Conservation (phyloP, 129 eudicot species). For the Tagetes erecta region DNA sequence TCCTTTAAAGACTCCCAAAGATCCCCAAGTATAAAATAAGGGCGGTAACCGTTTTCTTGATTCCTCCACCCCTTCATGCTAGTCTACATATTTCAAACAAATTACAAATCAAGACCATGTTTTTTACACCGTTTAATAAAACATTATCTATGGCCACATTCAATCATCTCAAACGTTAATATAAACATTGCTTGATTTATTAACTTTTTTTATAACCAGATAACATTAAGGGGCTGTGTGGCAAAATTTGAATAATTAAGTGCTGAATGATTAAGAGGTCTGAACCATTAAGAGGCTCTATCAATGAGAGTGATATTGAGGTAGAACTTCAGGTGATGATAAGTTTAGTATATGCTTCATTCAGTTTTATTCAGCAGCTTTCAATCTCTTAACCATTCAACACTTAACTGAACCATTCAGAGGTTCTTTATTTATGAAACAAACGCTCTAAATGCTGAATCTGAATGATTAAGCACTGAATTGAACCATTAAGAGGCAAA, state of each 20-base stretch:
- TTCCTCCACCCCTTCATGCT: conserved; percentile 62
- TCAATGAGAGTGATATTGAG: too few relatives aligned
- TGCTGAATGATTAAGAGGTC: too few relatives aligned
- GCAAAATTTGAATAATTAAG: too few relatives aligned
- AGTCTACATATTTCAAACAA: conserved; percentile 48
- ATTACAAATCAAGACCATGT: conserved; percentile 16
- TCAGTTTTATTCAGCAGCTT: too few relatives aligned
- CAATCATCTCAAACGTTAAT: background rate
- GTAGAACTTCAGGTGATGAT: too few relatives aligned
- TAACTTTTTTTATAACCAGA: background rate
- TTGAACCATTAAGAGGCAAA: background rate
- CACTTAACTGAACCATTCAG: too few relatives aligned
- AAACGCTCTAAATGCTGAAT: too few relatives aligned
- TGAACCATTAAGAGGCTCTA: too few relatives aligned
- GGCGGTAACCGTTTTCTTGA: conserved; percentile 46
- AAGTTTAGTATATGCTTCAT: too few relatives aligned
- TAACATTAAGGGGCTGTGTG: background rate
- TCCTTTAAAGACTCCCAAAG: conserved; percentile 95
- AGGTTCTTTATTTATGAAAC: too few relatives aligned
- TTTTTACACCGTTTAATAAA: conserved; percentile 2
- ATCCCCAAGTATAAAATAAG: conserved; percentile 83
- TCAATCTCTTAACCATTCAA: too few relatives aligned
- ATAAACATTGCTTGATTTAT: background rate
- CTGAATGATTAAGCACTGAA: too few relatives aligned
- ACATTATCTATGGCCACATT: conserved; percentile 1